Conservation (phyloP, 2,329 filamentous ascomycete genomes). For the Teratosphaeria viscida region DNA sequence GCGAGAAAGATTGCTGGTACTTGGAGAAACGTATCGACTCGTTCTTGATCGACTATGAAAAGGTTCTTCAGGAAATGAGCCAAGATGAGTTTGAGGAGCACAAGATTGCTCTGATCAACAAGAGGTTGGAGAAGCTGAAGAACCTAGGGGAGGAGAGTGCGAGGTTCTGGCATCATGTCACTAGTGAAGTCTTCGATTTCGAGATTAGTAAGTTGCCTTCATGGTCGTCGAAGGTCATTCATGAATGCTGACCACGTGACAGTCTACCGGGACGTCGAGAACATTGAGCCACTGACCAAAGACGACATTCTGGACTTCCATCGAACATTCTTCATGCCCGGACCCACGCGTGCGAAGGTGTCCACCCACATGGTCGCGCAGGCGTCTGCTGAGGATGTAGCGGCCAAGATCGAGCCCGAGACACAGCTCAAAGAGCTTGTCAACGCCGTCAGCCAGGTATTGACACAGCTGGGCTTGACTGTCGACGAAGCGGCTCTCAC, state of each 20-base stretch:
- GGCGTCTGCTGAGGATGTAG: constrained; percentile 32
- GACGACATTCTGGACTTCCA: constrained; percentile 72
- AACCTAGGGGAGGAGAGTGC: constrained; percentile 77
- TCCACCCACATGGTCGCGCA: constrained; percentile 77
- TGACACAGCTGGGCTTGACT: constrained; percentile 38
- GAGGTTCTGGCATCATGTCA: constrained; percentile 77
- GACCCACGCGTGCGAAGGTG: constrained; percentile 70
- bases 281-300: constrained; percentile 67
- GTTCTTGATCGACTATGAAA: constrained; percentile 61
- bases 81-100: constrained; percentile 80
- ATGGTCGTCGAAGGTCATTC: not conserved
- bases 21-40: constrained; percentile 78
- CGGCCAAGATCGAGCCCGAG: constrained; percentile 21
- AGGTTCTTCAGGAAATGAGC: constrained; percentile 62
- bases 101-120: constrained; percentile 79
- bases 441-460: constrained; percentile 34
- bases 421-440: constrained; percentile 38
- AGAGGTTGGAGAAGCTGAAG: constrained; percentile 81
- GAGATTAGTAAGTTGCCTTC: constrained; percentile 51
- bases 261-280: constrained; percentile 67
- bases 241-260: constrained; percentile 1
- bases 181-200: constrained; percentile 82
- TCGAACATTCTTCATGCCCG: constrained; percentile 61
- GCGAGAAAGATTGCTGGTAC: constrained; percentile 73
- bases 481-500: constrained; percentile 33